Conservation (phyloP, 164 flowering plant species). For the Liriodendron chinense region DNA sequence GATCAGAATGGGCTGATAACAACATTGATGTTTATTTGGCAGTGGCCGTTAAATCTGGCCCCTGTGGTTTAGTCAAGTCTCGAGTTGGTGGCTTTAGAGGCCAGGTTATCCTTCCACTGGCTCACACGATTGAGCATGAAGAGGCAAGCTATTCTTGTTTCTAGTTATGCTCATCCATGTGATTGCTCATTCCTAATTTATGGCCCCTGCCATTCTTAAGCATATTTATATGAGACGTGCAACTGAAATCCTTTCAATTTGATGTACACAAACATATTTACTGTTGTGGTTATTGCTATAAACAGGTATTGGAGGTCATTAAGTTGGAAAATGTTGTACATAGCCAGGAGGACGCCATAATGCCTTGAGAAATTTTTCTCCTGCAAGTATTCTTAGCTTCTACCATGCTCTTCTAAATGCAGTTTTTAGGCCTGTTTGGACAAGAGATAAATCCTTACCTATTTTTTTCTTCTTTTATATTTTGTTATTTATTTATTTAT, state of each 20-base stretch:
- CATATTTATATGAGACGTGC: no score
- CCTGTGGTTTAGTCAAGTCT: conserved; percentile 63
- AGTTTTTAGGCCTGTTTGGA: no score
- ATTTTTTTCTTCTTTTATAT: no score
- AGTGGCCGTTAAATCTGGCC: conserved; percentile 75
- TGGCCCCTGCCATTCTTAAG: neutral
- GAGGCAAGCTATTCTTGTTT: conserved; percentile 47
- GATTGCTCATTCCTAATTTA: neutral
- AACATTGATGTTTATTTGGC: conserved; percentile 94
- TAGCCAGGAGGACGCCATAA: conserved; percentile 63
- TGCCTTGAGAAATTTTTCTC: conserved; percentile 79
- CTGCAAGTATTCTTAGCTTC: conserved; percentile 49
- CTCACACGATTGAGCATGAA: conserved; percentile 94
- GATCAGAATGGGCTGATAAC: conserved; percentile 99
- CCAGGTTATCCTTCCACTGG: conserved; percentile 85
- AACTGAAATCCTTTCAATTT: neutral
- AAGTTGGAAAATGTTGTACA: conserved; percentile 69
- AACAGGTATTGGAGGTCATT: conserved; percentile 83
- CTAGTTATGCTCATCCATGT: neutral
- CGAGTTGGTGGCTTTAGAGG: conserved; percentile 71
- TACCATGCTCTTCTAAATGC: no score
- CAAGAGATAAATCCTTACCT: no score
- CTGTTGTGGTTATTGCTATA: neutral
- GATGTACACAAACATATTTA: neutral
- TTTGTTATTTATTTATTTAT: no score